Evolutionary conservation across 106 monocot genomes (phyloP).

Genomic region (Allium cepa): DNA sequence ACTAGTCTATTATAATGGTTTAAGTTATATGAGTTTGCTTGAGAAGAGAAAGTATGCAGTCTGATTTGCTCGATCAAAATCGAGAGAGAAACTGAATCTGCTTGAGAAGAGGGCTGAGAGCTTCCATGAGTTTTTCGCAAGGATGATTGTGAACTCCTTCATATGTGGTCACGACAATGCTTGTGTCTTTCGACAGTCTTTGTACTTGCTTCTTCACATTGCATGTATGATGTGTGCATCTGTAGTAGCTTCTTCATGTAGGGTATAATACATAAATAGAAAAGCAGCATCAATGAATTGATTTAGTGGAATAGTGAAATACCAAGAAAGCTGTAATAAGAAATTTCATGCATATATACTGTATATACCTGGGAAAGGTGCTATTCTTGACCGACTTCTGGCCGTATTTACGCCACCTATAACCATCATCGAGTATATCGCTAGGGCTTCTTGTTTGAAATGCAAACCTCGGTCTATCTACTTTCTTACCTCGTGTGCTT

Average conservation of each 20-base stretch:
- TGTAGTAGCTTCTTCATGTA: constrained; percentile 58
- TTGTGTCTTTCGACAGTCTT: constrained; percentile 53
- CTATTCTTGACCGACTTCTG: constrained; percentile 89
- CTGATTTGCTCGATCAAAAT: neutral
- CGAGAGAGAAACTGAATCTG: constrained; percentile 23
- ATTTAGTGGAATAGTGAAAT: no score
- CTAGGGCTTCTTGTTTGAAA: constrained; percentile 71
- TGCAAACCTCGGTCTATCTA: constrained; percentile 44
- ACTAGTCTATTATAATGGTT: no score
- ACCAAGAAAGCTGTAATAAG: no score
- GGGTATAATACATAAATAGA: no score
- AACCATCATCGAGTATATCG: constrained; percentile 71
- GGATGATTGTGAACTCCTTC: constrained; percentile 94
- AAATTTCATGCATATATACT: no score
- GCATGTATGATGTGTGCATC: constrained; percentile 78
- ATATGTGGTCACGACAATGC: constrained; percentile 79
- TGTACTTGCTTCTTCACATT: constrained; percentile 84
- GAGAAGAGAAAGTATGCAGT: no score
- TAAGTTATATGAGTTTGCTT: no score
- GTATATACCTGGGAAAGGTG: constrained; percentile 39
- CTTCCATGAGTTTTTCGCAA: constrained; percentile 84
- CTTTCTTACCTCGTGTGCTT: constrained; percentile 26
- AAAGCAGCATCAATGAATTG: no score
- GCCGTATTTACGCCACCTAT: constrained; percentile 78
- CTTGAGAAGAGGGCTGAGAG: constrained; percentile 61